Evolutionary conservation across 2,329 filamentous ascomycete species (phyloP).

Genomic region (Juglanconis juglandina): DNA sequence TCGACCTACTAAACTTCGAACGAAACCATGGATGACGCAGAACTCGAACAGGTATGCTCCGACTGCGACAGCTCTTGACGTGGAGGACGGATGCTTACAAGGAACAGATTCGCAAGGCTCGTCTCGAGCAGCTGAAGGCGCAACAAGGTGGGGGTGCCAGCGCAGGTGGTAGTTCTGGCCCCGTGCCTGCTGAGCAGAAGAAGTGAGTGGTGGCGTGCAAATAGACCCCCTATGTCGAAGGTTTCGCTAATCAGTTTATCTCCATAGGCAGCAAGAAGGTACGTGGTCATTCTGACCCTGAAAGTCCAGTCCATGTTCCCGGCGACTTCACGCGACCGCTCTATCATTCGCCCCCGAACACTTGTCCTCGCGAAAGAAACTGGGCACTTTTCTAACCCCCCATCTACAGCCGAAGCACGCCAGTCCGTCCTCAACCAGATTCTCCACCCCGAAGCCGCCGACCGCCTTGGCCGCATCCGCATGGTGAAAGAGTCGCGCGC

Average conservation of each 20-base stretch:
- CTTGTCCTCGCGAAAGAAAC: neutral
- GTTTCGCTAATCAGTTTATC: neutral
- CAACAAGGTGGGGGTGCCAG: conserved; percentile 52
- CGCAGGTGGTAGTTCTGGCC: conserved; percentile 42
- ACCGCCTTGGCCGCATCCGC: conserved; percentile 89
- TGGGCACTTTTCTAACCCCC: neutral
- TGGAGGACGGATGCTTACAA: neutral
- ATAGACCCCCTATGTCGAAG: too few species aligned
- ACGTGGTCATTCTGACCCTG: conserved; percentile 10
- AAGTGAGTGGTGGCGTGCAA: conserved; percentile 43
- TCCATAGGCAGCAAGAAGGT: conserved; percentile 45
- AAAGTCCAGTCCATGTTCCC: neutral
- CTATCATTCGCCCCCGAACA: neutral
- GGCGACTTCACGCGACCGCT: neutral
- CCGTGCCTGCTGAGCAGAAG: conserved; percentile 61
- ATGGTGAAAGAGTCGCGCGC: conserved; percentile 93
- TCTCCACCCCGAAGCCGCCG: conserved; percentile 87
- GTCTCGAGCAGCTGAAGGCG: conserved; percentile 88
- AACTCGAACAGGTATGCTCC: conserved; percentile 20
- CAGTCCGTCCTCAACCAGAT: conserved; percentile 82
- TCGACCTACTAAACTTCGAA: neutral
- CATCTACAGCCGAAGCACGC: conserved; percentile 61
- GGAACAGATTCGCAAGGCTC: conserved; percentile 78
- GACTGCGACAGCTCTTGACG: neutral
- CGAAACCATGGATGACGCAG: conserved; percentile 20